Conservation (phyloP, 2,329 filamentous ascomycete genomes). For the Exophiala sp. region DNA sequence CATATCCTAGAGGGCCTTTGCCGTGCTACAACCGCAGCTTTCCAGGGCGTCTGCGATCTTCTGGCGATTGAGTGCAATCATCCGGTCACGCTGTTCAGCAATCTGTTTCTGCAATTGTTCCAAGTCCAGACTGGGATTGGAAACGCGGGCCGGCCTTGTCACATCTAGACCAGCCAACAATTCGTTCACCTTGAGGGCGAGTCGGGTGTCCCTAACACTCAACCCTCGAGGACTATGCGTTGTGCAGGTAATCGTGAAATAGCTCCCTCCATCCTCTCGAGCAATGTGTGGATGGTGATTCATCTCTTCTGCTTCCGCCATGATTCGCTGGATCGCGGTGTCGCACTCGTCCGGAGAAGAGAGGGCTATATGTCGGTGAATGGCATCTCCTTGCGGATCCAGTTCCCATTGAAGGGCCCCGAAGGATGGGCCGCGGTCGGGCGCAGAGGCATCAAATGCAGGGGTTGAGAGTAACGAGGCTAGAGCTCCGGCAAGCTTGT, state of each 20-base stretch:
- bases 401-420: conserved; percentile 20
- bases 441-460: background rate
- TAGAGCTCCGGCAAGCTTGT: conserved; percentile 13
- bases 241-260: conserved; percentile 27
- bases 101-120: conserved; percentile 1
- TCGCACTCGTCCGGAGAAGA: conserved; percentile 11
- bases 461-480: conserved; percentile 9
- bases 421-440: conserved; percentile 1
- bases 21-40: conserved; percentile 14
- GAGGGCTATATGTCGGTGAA: conserved; percentile 21
- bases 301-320: conserved; percentile 17
- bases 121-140: background rate
- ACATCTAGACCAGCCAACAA: conserved; percentile 6
- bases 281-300: conserved; percentile 28
- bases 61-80: conserved; percentile 13
- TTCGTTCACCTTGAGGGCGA: conserved; percentile 21
- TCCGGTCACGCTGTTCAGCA: conserved; percentile 1
- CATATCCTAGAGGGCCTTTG: background rate
- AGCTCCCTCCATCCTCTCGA: conserved; percentile 7
- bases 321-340: conserved; percentile 12
- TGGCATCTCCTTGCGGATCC: conserved; percentile 23
- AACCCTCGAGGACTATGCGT: conserved; percentile 27
- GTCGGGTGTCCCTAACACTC: conserved; percentile 24
- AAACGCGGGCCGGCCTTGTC: background rate
- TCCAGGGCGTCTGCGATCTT: conserved; percentile 16